Percentiles rank a stretch among this genome's conserved stretches.
These are phyloP conservation scores for Pseudognaphalium luteoalbum DNA, from an alignment of 129 eudicot genomes.

Conservation along the genomic window DNA sequence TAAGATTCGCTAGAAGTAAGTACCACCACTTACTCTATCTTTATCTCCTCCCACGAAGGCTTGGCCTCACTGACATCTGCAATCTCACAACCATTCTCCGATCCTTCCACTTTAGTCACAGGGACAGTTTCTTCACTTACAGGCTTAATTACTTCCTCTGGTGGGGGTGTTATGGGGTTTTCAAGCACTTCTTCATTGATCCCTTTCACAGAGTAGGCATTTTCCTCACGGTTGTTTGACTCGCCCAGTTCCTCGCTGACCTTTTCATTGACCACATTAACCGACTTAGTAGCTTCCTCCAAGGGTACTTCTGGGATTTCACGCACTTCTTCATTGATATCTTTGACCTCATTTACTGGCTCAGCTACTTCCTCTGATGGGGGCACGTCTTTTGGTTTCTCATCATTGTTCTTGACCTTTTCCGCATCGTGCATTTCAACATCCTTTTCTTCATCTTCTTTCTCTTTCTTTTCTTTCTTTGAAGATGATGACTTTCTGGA, in stretches of 20 bases:
- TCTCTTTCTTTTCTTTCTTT: conserved; percentile 52
- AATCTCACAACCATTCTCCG: conserved; percentile 39
- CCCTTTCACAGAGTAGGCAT: conserved; percentile 26
- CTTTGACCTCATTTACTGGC: conserved; percentile 34
- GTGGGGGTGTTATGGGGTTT: conserved; percentile 30
- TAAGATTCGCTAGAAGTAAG: conserved; percentile 33
- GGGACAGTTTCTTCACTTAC: conserved; percentile 29
- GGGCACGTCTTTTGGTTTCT: conserved; percentile 32
- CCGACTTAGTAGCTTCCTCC: conserved; percentile 29
- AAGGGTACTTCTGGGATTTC: conserved; percentile 29
- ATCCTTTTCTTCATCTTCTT: conserved; percentile 44
- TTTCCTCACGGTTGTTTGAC: conserved; percentile 18
- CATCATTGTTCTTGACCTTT: conserved; percentile 27
- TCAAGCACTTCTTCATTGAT: conserved; percentile 27
- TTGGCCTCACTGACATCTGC: conserved; percentile 31
- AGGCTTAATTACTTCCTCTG: conserved; percentile 31
- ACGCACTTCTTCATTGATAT: conserved; percentile 22
- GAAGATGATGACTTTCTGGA: conserved; percentile 43
- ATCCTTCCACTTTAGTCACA: conserved; percentile 23
- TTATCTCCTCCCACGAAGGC: conserved; percentile 39
- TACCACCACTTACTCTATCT: conserved; percentile 37
- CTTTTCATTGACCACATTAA: conserved; percentile 7
- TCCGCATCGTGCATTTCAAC: conserved; percentile 39
- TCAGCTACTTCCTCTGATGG: conserved; percentile 29
- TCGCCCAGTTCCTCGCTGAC: conserved; percentile 24